Conservation (phyloP, 495 filamentous ascomycete species). For the Penicillium egyptiacum region DNA sequence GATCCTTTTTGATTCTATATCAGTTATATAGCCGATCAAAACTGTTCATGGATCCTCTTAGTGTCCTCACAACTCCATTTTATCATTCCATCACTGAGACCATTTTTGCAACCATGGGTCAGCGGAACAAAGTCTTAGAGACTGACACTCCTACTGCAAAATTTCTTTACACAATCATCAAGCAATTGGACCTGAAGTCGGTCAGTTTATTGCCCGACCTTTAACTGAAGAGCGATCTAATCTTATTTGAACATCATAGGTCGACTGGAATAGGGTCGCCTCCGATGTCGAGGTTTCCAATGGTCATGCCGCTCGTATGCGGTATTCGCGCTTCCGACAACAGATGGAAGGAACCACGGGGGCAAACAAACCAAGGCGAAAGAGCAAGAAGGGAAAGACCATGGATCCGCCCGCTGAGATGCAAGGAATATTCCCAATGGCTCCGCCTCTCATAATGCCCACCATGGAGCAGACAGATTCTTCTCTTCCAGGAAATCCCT, state of each 20-base stretch:
- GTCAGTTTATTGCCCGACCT: constrained; percentile 20
- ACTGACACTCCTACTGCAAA: constrained; percentile 50
- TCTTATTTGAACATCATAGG: constrained; percentile 42
- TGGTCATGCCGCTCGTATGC: constrained; percentile 80
- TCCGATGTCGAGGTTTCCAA: constrained; percentile 65
- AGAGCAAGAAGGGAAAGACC: constrained; percentile 18
- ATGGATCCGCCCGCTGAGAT: constrained; percentile 5
- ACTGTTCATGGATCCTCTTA: not conserved
- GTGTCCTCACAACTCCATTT: not conserved
- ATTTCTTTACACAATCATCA: constrained; percentile 74
- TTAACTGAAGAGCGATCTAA: not conserved
- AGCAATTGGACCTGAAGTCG: constrained; percentile 71
- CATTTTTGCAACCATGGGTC: constrained; percentile 18
- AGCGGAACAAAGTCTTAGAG: constrained; percentile 48
- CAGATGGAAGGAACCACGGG: constrained; percentile 54
- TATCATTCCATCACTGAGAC: not conserved
- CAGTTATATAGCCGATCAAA: not conserved
- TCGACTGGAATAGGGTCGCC: constrained; percentile 74
- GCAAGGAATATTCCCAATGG: not conserved
- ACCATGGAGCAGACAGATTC: constrained; percentile 4
- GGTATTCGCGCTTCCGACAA: constrained; percentile 67
- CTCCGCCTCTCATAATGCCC: not conserved
- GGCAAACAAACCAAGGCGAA: constrained; percentile 16
- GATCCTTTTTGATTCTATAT: not conserved
- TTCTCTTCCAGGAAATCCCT: constrained; percentile 4